phyloP scores from a whole-genome alignment of 2,329 filamentous ascomycete genomes.

The Paramyrothecium sp. region DNA sequence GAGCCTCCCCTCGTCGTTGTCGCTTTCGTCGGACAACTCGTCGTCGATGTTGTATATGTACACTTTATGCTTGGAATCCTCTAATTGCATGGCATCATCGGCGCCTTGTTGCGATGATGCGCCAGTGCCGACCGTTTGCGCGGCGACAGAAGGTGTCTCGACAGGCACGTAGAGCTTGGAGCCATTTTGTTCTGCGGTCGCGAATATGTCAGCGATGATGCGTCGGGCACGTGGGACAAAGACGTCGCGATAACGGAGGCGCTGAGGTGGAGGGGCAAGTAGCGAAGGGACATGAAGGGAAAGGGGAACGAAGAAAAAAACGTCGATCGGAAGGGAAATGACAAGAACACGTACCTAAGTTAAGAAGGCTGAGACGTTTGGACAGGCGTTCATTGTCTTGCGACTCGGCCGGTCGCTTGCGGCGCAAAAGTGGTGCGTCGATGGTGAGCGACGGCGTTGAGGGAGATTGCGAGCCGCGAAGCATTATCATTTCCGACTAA shows the following conservation, averaged over 20 bases:
- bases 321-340: slow-evolving; percentile 2
- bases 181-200: slow-evolving; percentile 55
- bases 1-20: slow-evolving; percentile 54
- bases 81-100: slow-evolving; percentile 74
- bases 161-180: slow-evolving; percentile 66
- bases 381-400: slow-evolving; percentile 72
- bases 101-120: neutral
- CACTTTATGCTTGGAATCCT: slow-evolving; percentile 82
- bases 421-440: slow-evolving; percentile 14
- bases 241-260: neutral
- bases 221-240: neutral
- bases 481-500: slow-evolving; percentile 9
- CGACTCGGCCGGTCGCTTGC: slow-evolving; percentile 60
- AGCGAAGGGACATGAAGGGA: slow-evolving; percentile 5
- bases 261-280: neutral
- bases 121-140: slow-evolving; percentile 16
- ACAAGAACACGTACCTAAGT: slow-evolving; percentile 62
- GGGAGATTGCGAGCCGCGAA: slow-evolving; percentile 13
- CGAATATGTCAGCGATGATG: slow-evolving; percentile 6
- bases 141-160: slow-evolving; percentile 39
- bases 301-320: slow-evolving; percentile 4
- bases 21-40: slow-evolving; percentile 64
- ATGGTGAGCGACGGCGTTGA: slow-evolving; percentile 10
- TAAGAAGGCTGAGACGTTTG: slow-evolving; percentile 79
- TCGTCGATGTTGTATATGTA: slow-evolving; percentile 91